These are phyloP conservation scores for Rhizopogon rudus DNA, from an alignment of 768 basidiomycete genomes.

Conservation along the genomic window DNA sequence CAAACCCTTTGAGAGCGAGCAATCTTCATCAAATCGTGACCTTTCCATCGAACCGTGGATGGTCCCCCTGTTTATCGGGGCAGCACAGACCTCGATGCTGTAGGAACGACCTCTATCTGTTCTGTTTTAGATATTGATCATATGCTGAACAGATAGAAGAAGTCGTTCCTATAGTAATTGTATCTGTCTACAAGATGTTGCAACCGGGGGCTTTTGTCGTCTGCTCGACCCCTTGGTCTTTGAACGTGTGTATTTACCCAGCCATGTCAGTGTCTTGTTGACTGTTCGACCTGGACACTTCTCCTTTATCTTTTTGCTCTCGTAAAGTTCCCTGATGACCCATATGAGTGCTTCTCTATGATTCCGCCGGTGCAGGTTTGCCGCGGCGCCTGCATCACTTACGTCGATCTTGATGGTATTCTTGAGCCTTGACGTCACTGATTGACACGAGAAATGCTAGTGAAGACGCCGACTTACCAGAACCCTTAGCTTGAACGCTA, in stretches of 20 bases:
- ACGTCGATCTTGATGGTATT: too few species aligned
- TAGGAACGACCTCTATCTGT: too few species aligned
- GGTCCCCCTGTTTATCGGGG: constrained; percentile 6
- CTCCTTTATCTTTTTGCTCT: too few species aligned
- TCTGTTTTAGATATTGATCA: neutral
- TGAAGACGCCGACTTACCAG: neutral
- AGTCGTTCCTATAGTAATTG: constrained; percentile 10
- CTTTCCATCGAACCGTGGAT: constrained; percentile 9
- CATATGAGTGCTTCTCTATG: too few species aligned
- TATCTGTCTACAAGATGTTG: constrained; percentile 14
- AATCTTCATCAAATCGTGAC: constrained; percentile 10
- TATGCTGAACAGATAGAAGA: neutral
- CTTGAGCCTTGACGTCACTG: too few species aligned
- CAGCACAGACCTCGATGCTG: neutral
- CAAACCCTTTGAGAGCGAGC: constrained; percentile 2
- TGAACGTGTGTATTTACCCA: too few species aligned
- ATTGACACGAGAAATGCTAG: neutral
- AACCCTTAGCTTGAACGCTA: neutral
- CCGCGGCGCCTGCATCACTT: too few species aligned
- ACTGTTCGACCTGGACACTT: too few species aligned
- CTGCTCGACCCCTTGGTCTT: too few species aligned
- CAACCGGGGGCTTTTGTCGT: constrained; percentile 22
- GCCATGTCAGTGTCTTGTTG: too few species aligned
- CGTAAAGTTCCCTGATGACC: too few species aligned
- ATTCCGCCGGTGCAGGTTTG: too few species aligned